Percentiles rank a stretch among this genome's conserved stretches.
These are phyloP conservation scores for Lolium rigidum DNA, from an alignment of 176 grass and related monocot genomes.

Conservation along the genomic window DNA sequence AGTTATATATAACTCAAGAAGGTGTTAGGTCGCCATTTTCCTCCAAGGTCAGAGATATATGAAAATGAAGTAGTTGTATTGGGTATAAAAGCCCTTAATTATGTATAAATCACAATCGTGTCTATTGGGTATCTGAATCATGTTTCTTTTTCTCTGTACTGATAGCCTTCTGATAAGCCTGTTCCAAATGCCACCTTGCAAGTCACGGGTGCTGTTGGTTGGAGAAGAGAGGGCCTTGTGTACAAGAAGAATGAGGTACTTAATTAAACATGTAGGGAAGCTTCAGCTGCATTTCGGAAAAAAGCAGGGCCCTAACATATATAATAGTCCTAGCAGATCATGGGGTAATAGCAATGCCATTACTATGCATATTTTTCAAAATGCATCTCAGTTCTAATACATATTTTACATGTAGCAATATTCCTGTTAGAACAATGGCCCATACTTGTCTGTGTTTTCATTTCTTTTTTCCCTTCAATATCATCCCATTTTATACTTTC, in stretches of 20 bases:
- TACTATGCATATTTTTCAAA: slow-evolving; percentile 12
- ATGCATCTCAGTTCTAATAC: background rate
- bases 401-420: slow-evolving; percentile 18
- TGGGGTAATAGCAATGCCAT: slow-evolving; percentile 15
- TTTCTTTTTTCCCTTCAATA: slow-evolving; percentile 23
- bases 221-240: slow-evolving; percentile 97
- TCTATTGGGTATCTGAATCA: slow-evolving; percentile 25
- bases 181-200: slow-evolving; percentile 97
- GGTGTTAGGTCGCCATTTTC: slow-evolving; percentile 96
- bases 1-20: slow-evolving; percentile 99
- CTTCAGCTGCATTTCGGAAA: slow-evolving; percentile 7
- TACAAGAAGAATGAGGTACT: slow-evolving; percentile 99
- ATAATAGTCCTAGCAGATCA: background rate
- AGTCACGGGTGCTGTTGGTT: slow-evolving; percentile 98
- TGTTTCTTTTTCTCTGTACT: slow-evolving; percentile 44
- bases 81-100: background rate
- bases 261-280: slow-evolving; percentile 24
- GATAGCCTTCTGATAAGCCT: slow-evolving; percentile 85
- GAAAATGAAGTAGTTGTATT: slow-evolving; percentile 30
- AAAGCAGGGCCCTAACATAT: background rate
- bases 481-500: background rate
- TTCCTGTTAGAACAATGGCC: slow-evolving; percentile 1
- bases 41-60: slow-evolving; percentile 76
- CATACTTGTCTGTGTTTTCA: background rate
- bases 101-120: background rate